Evolutionary conservation across 1,284 basidiomycete genomes (phyloP), one percentile per base, ranked within the genome.

Genomic region (Taiwanofungus camphoratus): DNA sequence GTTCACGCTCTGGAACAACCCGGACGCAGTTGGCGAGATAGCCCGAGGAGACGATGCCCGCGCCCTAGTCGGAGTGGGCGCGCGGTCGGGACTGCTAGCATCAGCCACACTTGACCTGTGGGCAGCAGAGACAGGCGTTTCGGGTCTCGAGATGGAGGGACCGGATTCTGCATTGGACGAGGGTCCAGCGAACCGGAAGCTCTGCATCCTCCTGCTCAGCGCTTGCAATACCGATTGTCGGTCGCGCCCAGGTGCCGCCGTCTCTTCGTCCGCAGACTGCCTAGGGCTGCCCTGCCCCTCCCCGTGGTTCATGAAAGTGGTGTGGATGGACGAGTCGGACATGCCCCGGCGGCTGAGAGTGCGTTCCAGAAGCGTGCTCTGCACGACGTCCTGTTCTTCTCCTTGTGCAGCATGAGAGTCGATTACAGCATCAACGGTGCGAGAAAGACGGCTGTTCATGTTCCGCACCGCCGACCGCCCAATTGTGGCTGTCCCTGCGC

Each of bases 261-360:
- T 12, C 6, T 31, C 42, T 21, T 42, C 33, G 15, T 42, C 38
- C 39, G 52, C 36, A 4, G 39, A 45, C 36, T 13, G 57, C 21
- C 15, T 48, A 39, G 31, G 49, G 27, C n/a, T 31, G 27, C 9
- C 48, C 4, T 54, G 36, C 34, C 53, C 49, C 5, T 55, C 69
- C 8, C 61, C 70, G 36, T 83, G 81, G 39, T 61, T 70, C 40
- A 81, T 66, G 62, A 87, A 93, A 0, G 87, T 87, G 1, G 89
- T 87, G 48, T 82, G 86, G 48, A 96, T 92, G 1, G 89, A 92
- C 4, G 91, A 92, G 61, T 96, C 93, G 1, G 87, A 91, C 30
- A 95, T 64, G 1, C 91, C 90, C 41, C 92, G 75, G 13, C 85
- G 76, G 16, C 81, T 77, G 4, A 94, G 68, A 4, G 79, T 81